phyloP scores from a whole-genome alignment of 441 rosid genomes.

The Adansonia grandidieri region DNA sequence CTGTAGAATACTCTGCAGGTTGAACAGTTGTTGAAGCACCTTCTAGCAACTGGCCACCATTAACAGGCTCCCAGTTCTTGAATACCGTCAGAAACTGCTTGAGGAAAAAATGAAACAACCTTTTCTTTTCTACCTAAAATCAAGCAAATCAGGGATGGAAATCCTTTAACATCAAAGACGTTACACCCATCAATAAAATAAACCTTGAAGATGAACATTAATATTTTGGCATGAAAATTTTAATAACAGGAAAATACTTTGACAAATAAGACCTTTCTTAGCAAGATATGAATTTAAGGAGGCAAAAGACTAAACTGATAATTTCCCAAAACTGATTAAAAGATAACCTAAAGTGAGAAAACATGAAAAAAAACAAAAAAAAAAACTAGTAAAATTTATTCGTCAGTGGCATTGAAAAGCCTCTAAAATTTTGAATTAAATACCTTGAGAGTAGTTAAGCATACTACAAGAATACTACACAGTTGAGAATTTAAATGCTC shows the following conservation, averaged over 20 bases:
- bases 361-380: not conserved
- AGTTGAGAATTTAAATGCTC: not conserved
- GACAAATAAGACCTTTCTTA: not conserved
- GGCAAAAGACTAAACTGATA: not conserved
- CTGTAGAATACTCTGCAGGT: slow-evolving; percentile 38
- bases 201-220: not conserved
- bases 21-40: slow-evolving; percentile 40
- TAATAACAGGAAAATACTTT: slow-evolving; percentile 4
- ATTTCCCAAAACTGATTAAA: not conserved
- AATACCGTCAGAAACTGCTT: slow-evolving; percentile 60
- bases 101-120: slow-evolving; percentile 60
- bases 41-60: slow-evolving; percentile 50
- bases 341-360: not conserved
- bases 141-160: not conserved
- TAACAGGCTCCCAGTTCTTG: slow-evolving; percentile 69
- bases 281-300: not conserved
- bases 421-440: slow-evolving; percentile 9
- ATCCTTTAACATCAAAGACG: not conserved
- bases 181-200: not conserved
- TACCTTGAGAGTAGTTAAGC: slow-evolving; percentile 8
- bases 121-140: slow-evolving; percentile 65
- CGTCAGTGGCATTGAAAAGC: not conserved
- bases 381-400: not conserved
- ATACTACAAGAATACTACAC: not conserved
- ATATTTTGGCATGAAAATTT: not conserved